Conservation (phyloP, 306 rosid species). For the Gillenia trifoliata region DNA sequence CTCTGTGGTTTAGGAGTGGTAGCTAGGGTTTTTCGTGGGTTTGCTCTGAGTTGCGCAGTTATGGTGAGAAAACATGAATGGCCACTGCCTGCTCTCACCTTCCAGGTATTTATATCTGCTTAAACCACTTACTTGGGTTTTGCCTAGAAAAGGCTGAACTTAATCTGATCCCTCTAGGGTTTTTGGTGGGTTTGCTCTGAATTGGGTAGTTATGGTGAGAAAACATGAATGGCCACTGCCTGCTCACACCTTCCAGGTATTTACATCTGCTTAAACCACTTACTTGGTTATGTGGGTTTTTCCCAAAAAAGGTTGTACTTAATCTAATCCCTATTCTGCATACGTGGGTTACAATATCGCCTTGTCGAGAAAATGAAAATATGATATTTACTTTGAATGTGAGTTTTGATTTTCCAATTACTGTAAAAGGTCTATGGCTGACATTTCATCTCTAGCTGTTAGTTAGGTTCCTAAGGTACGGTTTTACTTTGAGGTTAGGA, state of each 20-base stretch:
- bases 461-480: not conserved
- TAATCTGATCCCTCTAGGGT: no score
- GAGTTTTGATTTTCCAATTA: constrained; percentile 13
- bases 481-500: not conserved
- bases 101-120: no score
- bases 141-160: no score
- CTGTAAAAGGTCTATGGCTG: not conserved
- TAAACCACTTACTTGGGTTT: no score
- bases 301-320: not conserved
- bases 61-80: no score
- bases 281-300: not conserved
- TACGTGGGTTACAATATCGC: no score
- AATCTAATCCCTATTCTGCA: not conserved
- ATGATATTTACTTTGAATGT: not conserved
- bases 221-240: constrained; percentile 97
- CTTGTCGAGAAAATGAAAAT: no score
- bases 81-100: no score
- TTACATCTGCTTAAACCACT: constrained; percentile 23
- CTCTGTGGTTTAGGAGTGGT: not conserved
- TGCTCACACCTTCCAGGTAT: constrained; percentile 97
- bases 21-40: no score
- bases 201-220: constrained; percentile 58
- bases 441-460: not conserved
- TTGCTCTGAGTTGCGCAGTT: no score
- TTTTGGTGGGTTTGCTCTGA: constrained; percentile 18